Percentiles rank a stretch among this genome's conserved stretches.
phyloP scores from a whole-genome alignment of 2,329 filamentous ascomycete species.

The Trichoderma arundinaceum region DNA sequence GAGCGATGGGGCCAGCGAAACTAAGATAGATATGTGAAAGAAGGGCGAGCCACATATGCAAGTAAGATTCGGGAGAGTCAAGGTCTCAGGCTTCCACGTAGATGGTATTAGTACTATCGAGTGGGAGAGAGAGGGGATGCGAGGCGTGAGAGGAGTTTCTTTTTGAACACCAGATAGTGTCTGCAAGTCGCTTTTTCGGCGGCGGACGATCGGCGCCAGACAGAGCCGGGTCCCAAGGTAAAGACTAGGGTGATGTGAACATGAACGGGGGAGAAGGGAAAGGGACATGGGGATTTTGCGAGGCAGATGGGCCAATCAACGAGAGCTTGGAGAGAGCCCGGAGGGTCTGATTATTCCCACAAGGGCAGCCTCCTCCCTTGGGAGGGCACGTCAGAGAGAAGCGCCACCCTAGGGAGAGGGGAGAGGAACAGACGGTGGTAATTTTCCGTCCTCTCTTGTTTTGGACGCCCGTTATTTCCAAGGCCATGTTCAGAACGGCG shows the following conservation, averaged over 20 bases:
- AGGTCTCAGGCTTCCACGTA: slow-evolving; percentile 40
- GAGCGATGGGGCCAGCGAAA: background rate
- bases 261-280: slow-evolving; percentile 27
- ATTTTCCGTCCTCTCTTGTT: background rate
- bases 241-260: slow-evolving; percentile 28
- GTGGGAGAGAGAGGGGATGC: slow-evolving; percentile 36
- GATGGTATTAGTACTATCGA: slow-evolving; percentile 32
- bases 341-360: slow-evolving; percentile 25
- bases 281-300: slow-evolving; percentile 7
- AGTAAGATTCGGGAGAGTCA: slow-evolving; percentile 40
- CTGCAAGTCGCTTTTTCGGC: slow-evolving; percentile 41
- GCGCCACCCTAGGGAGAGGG: slow-evolving; percentile 21
- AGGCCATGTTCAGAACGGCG: slow-evolving; percentile 19
- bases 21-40: slow-evolving; percentile 15
- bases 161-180: slow-evolving; percentile 42
- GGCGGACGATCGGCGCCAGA: slow-evolving; percentile 32
- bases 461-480: slow-evolving; percentile 15
- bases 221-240: slow-evolving; percentile 12
- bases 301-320: slow-evolving; percentile 23
- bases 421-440: background rate
- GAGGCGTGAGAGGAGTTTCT: slow-evolving; percentile 43
- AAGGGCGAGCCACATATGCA: slow-evolving; percentile 36
- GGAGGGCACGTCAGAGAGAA: slow-evolving; percentile 31
- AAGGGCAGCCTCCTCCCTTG: slow-evolving; percentile 34
- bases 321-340: slow-evolving; percentile 9